Evolutionary conservation across 2,329 filamentous ascomycete species (phyloP).

Genomic region (Aspergillus tubingensis): DNA sequence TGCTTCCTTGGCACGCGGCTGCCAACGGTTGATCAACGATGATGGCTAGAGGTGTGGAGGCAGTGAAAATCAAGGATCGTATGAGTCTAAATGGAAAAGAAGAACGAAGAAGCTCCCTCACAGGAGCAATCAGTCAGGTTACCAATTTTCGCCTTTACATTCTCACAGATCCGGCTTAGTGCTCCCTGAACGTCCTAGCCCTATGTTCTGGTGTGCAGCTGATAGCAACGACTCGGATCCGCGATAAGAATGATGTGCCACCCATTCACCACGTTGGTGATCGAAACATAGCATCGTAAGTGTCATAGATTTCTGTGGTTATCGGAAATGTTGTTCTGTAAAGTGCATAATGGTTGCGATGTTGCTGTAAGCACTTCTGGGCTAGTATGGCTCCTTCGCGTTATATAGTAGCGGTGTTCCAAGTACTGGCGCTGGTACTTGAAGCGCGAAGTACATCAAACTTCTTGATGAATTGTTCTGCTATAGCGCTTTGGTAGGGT

Average conservation of each 20-base stretch:
- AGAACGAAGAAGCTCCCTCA: neutral
- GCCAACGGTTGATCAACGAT: neutral
- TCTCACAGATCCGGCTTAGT: constrained; percentile 9
- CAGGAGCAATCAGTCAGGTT: neutral
- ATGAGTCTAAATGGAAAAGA: neutral
- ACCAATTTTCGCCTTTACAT: constrained; percentile 5
- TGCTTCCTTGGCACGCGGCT: neutral
- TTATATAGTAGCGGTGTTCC: no score
- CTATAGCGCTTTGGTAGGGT: no score
- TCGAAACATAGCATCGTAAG: no score
- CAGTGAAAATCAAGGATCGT: neutral
- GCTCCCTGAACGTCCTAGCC: neutral
- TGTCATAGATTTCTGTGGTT: no score
- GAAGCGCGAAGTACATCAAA: no score
- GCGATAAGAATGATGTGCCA: neutral
- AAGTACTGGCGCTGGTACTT: no score
- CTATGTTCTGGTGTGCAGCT: neutral
- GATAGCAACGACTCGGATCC: no score
- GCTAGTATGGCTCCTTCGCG: no score
- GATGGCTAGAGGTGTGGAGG: neutral
- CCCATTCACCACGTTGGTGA: neutral
- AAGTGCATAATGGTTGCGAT: no score
- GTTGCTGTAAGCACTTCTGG: no score
- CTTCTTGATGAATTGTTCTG: no score
- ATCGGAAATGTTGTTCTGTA: no score